Conservation (phyloP, 495 filamentous ascomycete species). For the Trichoderma virens region DNA sequence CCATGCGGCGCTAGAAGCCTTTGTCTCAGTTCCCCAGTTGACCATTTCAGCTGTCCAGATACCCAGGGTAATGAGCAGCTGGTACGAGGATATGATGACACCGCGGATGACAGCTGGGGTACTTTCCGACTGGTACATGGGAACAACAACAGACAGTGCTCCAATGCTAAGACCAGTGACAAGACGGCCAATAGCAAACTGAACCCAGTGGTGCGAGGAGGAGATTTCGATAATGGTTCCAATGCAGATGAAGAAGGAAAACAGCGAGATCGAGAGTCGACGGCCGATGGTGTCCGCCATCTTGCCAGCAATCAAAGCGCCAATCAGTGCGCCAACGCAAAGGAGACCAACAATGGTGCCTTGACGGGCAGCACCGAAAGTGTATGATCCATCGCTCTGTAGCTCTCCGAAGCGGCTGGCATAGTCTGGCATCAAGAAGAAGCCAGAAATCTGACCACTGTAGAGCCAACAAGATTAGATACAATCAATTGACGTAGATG, state of each 20-base stretch:
- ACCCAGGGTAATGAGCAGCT: constrained; percentile 81
- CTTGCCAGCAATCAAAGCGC: constrained; percentile 57
- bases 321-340: constrained; percentile 61
- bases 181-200: constrained; percentile 47
- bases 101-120: constrained; percentile 59
- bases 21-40: constrained; percentile 64
- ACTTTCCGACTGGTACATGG: constrained; percentile 68
- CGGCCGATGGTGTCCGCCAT: constrained; percentile 40
- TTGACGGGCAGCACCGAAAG: constrained; percentile 42
- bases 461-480: background rate
- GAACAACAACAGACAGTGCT: constrained; percentile 60
- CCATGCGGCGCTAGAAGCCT: constrained; percentile 54
- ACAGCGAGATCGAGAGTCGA: constrained; percentile 42
- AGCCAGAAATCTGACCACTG: constrained; percentile 42
- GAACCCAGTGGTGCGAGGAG: constrained; percentile 40
- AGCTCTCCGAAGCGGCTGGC: constrained; percentile 36
- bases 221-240: constrained; percentile 63
- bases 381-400: constrained; percentile 20
- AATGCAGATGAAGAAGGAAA: constrained; percentile 56
- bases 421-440: constrained; percentile 55
- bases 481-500: background rate
- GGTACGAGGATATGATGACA: constrained; percentile 64
- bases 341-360: constrained; percentile 51
- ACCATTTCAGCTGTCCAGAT: constrained; percentile 77
- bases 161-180: constrained; percentile 66